phyloP scores from a whole-genome alignment of 257 asterid genomes.

The Solanum appendiculatum region DNA sequence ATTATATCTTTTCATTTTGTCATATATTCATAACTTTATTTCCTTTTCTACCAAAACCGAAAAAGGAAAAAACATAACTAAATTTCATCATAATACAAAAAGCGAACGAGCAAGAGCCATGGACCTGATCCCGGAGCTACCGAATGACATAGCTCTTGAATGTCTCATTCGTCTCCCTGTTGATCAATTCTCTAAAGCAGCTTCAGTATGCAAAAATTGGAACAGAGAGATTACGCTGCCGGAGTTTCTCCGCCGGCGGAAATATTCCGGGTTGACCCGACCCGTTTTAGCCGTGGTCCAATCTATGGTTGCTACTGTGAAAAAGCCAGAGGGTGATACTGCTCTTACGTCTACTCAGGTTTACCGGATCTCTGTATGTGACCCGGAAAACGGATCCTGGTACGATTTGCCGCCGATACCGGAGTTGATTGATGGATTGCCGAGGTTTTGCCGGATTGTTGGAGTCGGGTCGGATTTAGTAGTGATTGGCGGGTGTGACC shows the following conservation, averaged over 20 bases:
- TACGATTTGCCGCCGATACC: slow-evolving; percentile 10
- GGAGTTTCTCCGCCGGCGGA: not conserved
- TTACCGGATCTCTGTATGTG: slow-evolving; percentile 2
- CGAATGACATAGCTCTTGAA: slow-evolving; percentile 1
- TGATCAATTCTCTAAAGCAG: not conserved
- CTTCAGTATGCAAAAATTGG: slow-evolving; percentile 8
- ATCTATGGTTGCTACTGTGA: not conserved
- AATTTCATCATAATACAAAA: not conserved
- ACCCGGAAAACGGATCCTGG: slow-evolving; percentile 1
- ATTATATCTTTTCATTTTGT: not conserved
- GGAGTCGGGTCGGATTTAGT: slow-evolving; percentile 7
- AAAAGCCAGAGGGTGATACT: not conserved
- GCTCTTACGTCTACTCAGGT: not conserved
- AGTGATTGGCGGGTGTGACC: slow-evolving; percentile 19
- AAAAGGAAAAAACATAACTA: not conserved
- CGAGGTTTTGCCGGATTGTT: slow-evolving; percentile 8
- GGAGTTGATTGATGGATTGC: slow-evolving; percentile 4
- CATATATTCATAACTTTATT: not conserved
- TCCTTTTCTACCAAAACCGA: not conserved
- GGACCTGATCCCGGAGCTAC: slow-evolving; percentile 4
- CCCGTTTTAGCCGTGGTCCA: slow-evolving; percentile 6
- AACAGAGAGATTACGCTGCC: not conserved
- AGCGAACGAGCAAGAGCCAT: not conserved
- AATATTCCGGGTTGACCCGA: not conserved
- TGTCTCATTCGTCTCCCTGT: slow-evolving; percentile 14